These are phyloP conservation scores for Moricandia moricandioides DNA, from an alignment of 345 rosid species.

Conservation along the genomic window DNA sequence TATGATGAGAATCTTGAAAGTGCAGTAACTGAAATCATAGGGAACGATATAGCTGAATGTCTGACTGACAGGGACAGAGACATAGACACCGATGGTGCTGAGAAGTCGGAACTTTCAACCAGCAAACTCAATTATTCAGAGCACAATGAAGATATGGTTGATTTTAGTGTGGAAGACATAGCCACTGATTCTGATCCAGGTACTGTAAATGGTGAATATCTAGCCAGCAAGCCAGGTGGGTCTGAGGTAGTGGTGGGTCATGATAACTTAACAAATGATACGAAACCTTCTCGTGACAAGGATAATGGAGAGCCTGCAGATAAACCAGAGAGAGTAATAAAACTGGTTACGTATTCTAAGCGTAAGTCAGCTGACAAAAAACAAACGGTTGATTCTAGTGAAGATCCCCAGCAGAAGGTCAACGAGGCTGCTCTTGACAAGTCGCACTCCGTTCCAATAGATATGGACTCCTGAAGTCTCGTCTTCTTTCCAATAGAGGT, in stretches of 20 bases:
- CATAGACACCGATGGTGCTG: conserved; percentile 2
- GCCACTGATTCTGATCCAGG: neutral
- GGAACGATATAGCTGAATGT: neutral
- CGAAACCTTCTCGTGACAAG: neutral
- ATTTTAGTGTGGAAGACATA: neutral
- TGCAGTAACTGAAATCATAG: conserved; percentile 2
- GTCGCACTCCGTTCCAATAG: conserved; percentile 1
- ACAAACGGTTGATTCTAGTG: conserved; percentile 19
- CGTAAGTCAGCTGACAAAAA: conserved; percentile 32
- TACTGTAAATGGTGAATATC: conserved; percentile 14
- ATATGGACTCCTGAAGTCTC: conserved; percentile 10
- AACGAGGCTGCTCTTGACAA: conserved; percentile 19
- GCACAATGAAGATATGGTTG: conserved; percentile 10
- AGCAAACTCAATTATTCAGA: conserved; percentile 7
- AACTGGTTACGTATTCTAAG: conserved; percentile 37
- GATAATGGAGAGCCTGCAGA: conserved; percentile 18
- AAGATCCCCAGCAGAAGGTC: conserved; percentile 15
- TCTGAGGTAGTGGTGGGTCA: conserved; percentile 17
- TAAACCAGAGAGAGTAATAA: conserved; percentile 33
- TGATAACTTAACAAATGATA: conserved; percentile 3
- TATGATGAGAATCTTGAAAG: conserved; percentile 27
- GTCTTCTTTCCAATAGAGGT: neutral
- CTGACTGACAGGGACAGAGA: neutral
- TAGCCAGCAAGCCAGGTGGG: conserved; percentile 10
- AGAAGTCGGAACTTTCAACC: conserved; percentile 13